These are phyloP conservation scores for Neurospora sp. DNA, from an alignment of 495 filamentous ascomycete genomes.

Conservation along the genomic window DNA sequence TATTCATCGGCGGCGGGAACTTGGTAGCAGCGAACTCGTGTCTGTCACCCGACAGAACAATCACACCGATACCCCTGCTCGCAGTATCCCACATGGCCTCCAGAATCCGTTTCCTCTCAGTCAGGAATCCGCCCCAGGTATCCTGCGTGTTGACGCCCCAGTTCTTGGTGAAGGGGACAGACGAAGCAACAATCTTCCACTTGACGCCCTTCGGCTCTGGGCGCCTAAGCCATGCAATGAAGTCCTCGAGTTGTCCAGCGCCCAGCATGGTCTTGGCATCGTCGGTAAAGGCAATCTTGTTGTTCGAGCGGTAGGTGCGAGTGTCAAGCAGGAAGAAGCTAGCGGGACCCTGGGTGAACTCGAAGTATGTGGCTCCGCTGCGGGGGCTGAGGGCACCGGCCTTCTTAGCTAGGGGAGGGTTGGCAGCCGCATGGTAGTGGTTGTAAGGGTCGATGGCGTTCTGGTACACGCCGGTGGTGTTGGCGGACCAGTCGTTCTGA, in stretches of 20 bases:
- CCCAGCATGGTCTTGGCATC: conserved; percentile 80
- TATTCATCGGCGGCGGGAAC: conserved; percentile 60
- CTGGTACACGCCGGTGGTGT: conserved; percentile 60
- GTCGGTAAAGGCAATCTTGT: conserved; percentile 37
- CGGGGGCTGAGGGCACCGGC: conserved; percentile 27
- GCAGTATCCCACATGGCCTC: conserved; percentile 84
- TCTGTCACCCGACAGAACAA: conserved; percentile 79
- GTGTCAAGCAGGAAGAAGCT: conserved; percentile 94
- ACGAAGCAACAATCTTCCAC: conserved; percentile 87
- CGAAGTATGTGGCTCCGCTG: conserved; percentile 61
- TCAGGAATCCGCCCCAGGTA: conserved; percentile 85
- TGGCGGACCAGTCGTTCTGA: conserved; percentile 75
- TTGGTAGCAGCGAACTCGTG: conserved; percentile 92
- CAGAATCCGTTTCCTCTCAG: conserved; percentile 67
- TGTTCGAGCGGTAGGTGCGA: conserved; percentile 67
- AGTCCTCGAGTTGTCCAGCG: conserved; percentile 60
- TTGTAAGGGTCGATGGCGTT: conserved; percentile 77
- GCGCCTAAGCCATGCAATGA: conserved; percentile 62
- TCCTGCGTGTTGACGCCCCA: conserved; percentile 77
- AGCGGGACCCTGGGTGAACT: conserved; percentile 79
- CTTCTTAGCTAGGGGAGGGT: conserved; percentile 56
- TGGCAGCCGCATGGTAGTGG: conserved; percentile 74
- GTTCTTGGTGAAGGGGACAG: conserved; percentile 93
- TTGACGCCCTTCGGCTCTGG: conserved; percentile 65
- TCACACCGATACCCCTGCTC: conserved; percentile 60